These are phyloP conservation scores for Strobilomyces confusus DNA, from an alignment of 768 basidiomycete species.

Conservation along the genomic window DNA sequence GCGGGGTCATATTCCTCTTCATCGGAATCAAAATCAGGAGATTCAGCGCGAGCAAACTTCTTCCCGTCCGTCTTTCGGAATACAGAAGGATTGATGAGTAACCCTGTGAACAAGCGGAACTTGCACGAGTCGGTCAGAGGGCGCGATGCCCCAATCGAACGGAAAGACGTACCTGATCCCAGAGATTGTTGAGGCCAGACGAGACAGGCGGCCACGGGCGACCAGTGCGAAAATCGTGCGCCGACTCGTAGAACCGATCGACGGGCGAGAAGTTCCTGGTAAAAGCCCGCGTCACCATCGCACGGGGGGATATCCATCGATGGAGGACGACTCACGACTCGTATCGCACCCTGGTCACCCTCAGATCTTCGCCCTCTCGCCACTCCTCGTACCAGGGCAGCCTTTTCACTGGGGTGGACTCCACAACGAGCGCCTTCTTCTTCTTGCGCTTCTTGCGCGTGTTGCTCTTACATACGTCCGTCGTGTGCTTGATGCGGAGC, in stretches of 20 bases:
- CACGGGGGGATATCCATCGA: no score
- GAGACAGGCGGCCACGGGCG: constrained; percentile 36
- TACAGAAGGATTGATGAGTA: constrained; percentile 45
- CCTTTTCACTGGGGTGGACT: constrained; percentile 20
- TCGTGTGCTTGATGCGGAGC: constrained; percentile 48
- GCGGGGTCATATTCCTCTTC: constrained; percentile 24
- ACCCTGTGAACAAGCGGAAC: constrained; percentile 61
- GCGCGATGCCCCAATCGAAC: neutral
- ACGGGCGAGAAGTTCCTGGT: constrained; percentile 40
- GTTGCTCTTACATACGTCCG: constrained; percentile 55
- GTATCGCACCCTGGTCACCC: constrained; percentile 38
- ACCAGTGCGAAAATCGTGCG: constrained; percentile 49
- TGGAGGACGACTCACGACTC: constrained; percentile 43
- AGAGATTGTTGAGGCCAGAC: constrained; percentile 40
- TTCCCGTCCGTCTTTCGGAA: constrained; percentile 31
- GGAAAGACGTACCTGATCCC: constrained; percentile 53
- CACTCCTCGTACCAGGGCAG: constrained; percentile 68
- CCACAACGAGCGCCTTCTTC: constrained; percentile 23
- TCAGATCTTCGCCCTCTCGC: constrained; percentile 55
- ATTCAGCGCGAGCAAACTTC: constrained; percentile 29
- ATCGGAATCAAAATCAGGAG: constrained; percentile 35
- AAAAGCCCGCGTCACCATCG: neutral
- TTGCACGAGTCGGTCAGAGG: constrained; percentile 26
- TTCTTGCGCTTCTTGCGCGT: constrained; percentile 49
- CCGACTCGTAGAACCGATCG: constrained; percentile 59